Conservation (phyloP, 1,284 basidiomycete genomes). For the Xerocomus nothofagi region DNA sequence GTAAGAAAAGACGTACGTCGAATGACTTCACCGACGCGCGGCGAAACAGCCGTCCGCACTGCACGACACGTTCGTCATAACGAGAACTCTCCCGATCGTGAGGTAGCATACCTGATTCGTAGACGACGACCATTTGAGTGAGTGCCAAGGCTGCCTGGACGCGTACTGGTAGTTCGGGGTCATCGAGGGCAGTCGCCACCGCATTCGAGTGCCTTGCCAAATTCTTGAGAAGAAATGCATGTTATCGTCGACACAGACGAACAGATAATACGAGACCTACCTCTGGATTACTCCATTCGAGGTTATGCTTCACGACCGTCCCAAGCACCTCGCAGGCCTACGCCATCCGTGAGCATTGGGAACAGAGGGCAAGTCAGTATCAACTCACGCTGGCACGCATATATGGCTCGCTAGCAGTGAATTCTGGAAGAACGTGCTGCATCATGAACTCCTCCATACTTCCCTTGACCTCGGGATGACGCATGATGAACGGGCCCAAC, state of each 20-base stretch:
- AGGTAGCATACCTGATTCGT: slow-evolving; percentile 55
- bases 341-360: slow-evolving; percentile 1
- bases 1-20: slow-evolving; percentile 54
- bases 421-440: slow-evolving; percentile 72
- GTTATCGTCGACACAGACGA: neutral
- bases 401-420: slow-evolving; percentile 63
- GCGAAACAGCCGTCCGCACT: slow-evolving; percentile 74
- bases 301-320: slow-evolving; percentile 64
- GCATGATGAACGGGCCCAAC: slow-evolving; percentile 75
- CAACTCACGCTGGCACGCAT: slow-evolving; percentile 68
- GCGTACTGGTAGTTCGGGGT: slow-evolving; percentile 79
- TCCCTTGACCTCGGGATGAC: slow-evolving; percentile 72
- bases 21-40: slow-evolving; percentile 84
- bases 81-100: neutral
- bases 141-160: slow-evolving; percentile 83
- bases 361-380: neutral
- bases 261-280: slow-evolving; percentile 37
- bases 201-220: slow-evolving; percentile 64
- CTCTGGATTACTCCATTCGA: slow-evolving; percentile 67
- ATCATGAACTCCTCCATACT: slow-evolving; percentile 77
- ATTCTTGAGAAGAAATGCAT: slow-evolving; percentile 41
- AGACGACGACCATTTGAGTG: slow-evolving; percentile 71
- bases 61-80: slow-evolving; percentile 4
- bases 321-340: slow-evolving; percentile 81
- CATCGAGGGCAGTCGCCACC: slow-evolving; percentile 63